Base-by-base conservation (phyloP, 1,139 yeast species). In the Ogataea hybrid region DNA sequence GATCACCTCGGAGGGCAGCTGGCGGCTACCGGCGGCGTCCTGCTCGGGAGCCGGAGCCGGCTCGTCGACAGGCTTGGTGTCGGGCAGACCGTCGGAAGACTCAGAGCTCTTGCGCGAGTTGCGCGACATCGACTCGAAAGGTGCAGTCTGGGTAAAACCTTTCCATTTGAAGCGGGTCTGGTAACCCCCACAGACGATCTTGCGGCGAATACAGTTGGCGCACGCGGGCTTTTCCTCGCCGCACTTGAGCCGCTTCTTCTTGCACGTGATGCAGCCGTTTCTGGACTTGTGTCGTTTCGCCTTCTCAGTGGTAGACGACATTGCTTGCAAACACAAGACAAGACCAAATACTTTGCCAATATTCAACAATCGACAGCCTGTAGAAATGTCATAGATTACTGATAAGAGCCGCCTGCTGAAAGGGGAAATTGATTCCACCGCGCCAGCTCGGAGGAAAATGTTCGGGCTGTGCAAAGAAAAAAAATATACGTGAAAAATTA, bases 151-250 rank as follows among this genome's bases (percentile, higher is more conserved):
- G 22, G 69, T 70, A 46, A 79, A 80, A 7, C 77, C 67, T 51
- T 77, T 68, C 87, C 87, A 81, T 54, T 78, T 78, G 64, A 77
- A 81, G 39, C 71, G 72, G 22, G 77, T 77, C 4, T 81, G 78
- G 53, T 81, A 81, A 1, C 87, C 87, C 6, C 81, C 83, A 56
- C 84, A 79, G 14, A 62, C 66, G 16, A 73, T 68, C 30, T 67
- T 69, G 55, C 69, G 70, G 46, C 65, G 67, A 9, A 54, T 56
- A 51, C 81, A 74, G 44, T 71, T 75, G 27, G 57, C 43, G 48
- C 84, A 78, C 17, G 54, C 56, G 0, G 84, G 84, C 49, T 75
- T 75, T 6, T 72, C 66, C 52, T 77, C 84, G 50, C 77, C 83
- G 56, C 83, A 77, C 53, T 77, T 77, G 37, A 75, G 66, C 35